These are phyloP conservation scores for Kodamaea laetipori DNA, from an alignment of 805 yeast species.

Conservation along the genomic window DNA sequence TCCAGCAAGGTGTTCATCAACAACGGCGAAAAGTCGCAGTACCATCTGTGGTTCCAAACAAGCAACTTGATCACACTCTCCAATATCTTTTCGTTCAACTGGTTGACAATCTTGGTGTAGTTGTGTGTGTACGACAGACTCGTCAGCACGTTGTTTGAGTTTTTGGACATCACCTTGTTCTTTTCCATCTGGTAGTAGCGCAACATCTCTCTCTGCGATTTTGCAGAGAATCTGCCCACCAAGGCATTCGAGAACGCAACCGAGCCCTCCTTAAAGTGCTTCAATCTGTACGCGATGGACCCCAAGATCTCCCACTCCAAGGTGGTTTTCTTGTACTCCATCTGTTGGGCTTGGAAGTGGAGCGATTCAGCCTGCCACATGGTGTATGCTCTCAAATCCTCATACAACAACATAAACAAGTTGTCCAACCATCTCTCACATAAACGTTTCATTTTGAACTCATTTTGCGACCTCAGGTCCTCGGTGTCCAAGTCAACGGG, in stretches of 20 bases:
- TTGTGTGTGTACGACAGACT: conserved; percentile 27
- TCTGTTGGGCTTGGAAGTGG: conserved; percentile 86
- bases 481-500: conserved; percentile 13
- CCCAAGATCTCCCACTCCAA: conserved; percentile 95
- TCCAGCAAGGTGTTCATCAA: conserved; percentile 58
- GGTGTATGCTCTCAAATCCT: conserved; percentile 79
- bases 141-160: conserved; percentile 14
- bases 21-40: conserved; percentile 80
- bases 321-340: conserved; percentile 73
- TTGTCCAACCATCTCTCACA: conserved; percentile 79
- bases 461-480: conserved; percentile 34
- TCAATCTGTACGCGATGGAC: conserved; percentile 77
- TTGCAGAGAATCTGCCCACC: conserved; percentile 74
- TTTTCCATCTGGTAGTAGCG: conserved; percentile 61
- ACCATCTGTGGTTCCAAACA: conserved; percentile 99
- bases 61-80: conserved; percentile 71
- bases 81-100: conserved; percentile 58
- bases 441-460: conserved; percentile 62
- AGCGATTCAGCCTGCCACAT: conserved; percentile 91
- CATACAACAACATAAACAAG: conserved; percentile 66
- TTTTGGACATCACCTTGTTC: conserved; percentile 35
- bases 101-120: conserved; percentile 41
- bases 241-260: conserved; percentile 78
- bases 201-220: conserved; percentile 72
- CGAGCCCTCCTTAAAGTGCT: conserved; percentile 85